These are phyloP conservation scores for Torulaspora globosa DNA, from an alignment of 1,139 yeast species.

Conservation along the genomic window DNA sequence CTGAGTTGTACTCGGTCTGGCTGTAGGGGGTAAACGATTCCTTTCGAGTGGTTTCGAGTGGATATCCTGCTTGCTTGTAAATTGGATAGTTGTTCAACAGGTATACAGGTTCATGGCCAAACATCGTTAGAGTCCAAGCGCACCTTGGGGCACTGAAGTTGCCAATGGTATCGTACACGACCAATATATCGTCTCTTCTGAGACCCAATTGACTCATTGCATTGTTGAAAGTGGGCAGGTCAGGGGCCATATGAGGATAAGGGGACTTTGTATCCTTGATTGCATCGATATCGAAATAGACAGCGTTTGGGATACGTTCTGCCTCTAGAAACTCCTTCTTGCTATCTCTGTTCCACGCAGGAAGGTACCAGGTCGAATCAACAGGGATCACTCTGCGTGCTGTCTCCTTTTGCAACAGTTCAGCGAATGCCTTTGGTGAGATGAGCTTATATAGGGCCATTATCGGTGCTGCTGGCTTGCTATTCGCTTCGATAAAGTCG, in stretches of 20 bases:
- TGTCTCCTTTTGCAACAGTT: conserved; percentile 22
- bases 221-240: conserved; percentile 48
- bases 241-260: conserved; percentile 90
- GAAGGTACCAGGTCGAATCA: conserved; percentile 93
- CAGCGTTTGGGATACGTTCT: conserved; percentile 60
- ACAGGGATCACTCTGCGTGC: conserved; percentile 54
- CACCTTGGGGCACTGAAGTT: conserved; percentile 86
- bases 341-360: conserved; percentile 62
- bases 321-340: conserved; percentile 49
- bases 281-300: conserved; percentile 75
- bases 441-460: conserved; percentile 32
- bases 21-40: conserved; percentile 38
- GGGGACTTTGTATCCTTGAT: conserved; percentile 53
- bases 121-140: conserved; percentile 79
- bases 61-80: conserved; percentile 44
- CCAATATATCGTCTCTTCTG: conserved; percentile 50
- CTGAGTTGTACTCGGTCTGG: conserved; percentile 40
- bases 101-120: conserved; percentile 66
- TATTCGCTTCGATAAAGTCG: neutral
- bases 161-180: conserved; percentile 83
- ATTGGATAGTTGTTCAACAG: conserved; percentile 64
- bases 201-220: conserved; percentile 47
- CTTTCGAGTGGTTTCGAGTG: conserved; percentile 37
- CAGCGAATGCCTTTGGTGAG: conserved; percentile 29
- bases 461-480: neutral